phyloP scores from a whole-genome alignment of 2,329 filamentous ascomycete species.

The Rhexocercosporidium sp. region DNA sequence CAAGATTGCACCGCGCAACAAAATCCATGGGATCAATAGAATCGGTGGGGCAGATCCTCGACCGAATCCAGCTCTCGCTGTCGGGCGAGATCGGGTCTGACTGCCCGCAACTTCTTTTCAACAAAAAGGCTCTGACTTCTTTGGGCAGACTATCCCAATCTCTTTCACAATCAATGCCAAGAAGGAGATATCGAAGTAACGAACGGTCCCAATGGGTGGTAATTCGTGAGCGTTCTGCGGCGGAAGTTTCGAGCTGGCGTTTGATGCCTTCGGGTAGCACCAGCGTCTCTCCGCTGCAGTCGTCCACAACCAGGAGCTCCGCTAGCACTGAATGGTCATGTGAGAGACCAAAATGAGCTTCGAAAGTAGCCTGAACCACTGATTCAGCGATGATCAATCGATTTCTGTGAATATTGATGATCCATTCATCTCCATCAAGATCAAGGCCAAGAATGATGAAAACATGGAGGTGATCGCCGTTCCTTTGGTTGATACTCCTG shows the following conservation, averaged over 20 bases:
- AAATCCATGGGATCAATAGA: conserved; percentile 21
- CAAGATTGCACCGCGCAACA: conserved; percentile 30
- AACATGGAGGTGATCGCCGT: conserved; percentile 13
- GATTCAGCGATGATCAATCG: conserved; percentile 34
- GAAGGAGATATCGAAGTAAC: conserved; percentile 1
- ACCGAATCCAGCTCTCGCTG: conserved; percentile 33
- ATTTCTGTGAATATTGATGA: conserved; percentile 24
- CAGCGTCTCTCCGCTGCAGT: conserved; percentile 1
- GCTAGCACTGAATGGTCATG: conserved; percentile 32
- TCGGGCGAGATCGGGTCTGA: background rate
- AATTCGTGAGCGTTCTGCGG: background rate
- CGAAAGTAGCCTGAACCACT: conserved; percentile 30
- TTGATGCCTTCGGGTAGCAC: conserved; percentile 27
- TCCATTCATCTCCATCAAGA: conserved; percentile 14
- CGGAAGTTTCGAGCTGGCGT: conserved; percentile 26
- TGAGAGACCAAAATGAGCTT: conserved; percentile 30
- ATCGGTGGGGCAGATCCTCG: conserved; percentile 8
- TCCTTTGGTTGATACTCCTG: conserved; percentile 13
- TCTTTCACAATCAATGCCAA: conserved; percentile 7
- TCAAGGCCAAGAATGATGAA: conserved; percentile 19
- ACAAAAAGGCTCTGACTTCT: background rate
- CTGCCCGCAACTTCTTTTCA: conserved; percentile 4
- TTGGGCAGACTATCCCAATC: conserved; percentile 9
- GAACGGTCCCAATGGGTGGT: background rate
- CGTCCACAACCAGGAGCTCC: conserved; percentile 19